Conservation (phyloP, 176 grass and related monocot genomes). For the Musa troglodytarum region DNA sequence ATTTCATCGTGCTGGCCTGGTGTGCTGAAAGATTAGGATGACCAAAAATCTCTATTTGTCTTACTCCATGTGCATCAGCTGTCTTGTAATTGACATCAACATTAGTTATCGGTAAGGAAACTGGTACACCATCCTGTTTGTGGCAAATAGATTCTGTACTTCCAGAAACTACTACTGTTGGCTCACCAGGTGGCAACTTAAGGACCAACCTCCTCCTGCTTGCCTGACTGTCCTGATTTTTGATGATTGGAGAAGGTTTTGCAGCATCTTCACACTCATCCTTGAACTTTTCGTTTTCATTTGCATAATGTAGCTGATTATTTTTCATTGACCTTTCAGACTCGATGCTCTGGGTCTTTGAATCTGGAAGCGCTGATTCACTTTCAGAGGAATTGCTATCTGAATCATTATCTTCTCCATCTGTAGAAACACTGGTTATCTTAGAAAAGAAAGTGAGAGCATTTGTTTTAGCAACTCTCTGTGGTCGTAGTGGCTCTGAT, state of each 20-base stretch:
- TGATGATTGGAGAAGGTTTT: slow-evolving; percentile 32
- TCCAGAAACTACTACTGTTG: slow-evolving; percentile 41
- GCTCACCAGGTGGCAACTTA: slow-evolving; percentile 48
- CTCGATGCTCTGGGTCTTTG: slow-evolving; percentile 36
- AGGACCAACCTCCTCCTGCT: slow-evolving; percentile 57
- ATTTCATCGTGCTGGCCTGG: slow-evolving; percentile 51
- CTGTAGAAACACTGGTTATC: slow-evolving; percentile 61
- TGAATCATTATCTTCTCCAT: slow-evolving; percentile 32
- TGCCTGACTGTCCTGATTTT: slow-evolving; percentile 34
- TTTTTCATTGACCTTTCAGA: slow-evolving; percentile 42
- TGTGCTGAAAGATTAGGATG: slow-evolving; percentile 26
- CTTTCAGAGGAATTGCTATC: slow-evolving; percentile 26
- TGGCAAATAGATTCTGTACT: slow-evolving; percentile 32
- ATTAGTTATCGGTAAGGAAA: slow-evolving; percentile 23
- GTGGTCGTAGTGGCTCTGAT: slow-evolving; percentile 61
- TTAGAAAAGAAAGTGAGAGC: slow-evolving; percentile 76
- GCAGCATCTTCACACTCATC: slow-evolving; percentile 48
- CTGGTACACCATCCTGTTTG: slow-evolving; percentile 26
- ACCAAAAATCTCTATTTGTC: slow-evolving; percentile 22
- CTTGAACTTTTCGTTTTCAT: slow-evolving; percentile 36
- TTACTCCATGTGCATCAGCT: slow-evolving; percentile 30
- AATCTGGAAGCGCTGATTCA: slow-evolving; percentile 24
- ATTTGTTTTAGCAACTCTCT: slow-evolving; percentile 73
- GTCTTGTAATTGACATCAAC: slow-evolving; percentile 23
- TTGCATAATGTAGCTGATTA: slow-evolving; percentile 27